phyloP scores from a whole-genome alignment of 1,284 basidiomycete species.

The Malassezia japonica region DNA sequence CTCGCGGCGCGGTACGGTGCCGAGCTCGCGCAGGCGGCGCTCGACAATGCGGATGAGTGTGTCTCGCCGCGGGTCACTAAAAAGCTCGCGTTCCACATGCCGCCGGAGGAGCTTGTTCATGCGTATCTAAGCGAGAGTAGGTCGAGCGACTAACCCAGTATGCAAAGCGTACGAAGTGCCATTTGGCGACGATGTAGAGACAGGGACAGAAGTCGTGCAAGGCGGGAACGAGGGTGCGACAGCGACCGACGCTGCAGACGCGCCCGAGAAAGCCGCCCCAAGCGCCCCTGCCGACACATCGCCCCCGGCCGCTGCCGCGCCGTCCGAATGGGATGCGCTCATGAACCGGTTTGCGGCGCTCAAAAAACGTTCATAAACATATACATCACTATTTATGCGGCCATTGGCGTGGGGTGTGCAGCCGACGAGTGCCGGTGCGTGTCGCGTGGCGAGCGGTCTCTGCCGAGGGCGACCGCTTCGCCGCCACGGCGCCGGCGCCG shows the following conservation, averaged over 20 bases:
- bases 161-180: conserved; percentile 38
- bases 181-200: too few species aligned
- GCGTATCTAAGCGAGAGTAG: conserved; percentile 36
- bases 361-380: conserved; percentile 11
- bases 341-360: conserved; percentile 28
- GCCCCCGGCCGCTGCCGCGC: conserved; percentile 11
- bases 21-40: conserved; percentile 66
- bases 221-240: too few species aligned
- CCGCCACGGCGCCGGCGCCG: conserved; percentile 18
- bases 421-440: background rate
- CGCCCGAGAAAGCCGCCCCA: background rate
- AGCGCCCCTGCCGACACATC: background rate
- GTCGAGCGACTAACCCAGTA: conserved; percentile 10
- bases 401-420: background rate
- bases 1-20: conserved; percentile 86
- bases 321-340: conserved; percentile 22
- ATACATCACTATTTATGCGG: background rate
- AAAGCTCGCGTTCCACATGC: conserved; percentile 64
- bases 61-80: conserved; percentile 67
- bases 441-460: background rate
- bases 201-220: too few species aligned
- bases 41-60: conserved; percentile 70
- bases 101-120: conserved; percentile 66
- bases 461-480: conserved; percentile 10
- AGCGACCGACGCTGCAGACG: conserved; percentile 3